These are phyloP conservation scores for Kwoniella bestiolae DNA, from an alignment of 768 basidiomycete genomes.

Conservation along the genomic window DNA sequence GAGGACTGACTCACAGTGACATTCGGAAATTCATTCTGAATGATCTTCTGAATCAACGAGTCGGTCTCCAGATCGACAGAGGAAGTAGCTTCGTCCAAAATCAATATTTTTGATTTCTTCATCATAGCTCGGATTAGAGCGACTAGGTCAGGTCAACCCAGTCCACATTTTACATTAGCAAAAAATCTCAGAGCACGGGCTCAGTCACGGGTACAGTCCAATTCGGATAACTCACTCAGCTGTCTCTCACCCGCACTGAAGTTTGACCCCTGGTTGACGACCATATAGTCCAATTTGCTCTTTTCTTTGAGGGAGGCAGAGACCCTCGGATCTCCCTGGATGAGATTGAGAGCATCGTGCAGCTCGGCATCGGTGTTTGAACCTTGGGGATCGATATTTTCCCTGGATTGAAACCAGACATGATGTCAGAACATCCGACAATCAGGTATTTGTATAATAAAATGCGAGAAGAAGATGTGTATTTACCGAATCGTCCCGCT, in stretches of 20 bases:
- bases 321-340: constrained; percentile 58
- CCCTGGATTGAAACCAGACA: constrained; percentile 45
- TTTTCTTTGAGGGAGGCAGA: constrained; percentile 63
- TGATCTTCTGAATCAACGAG: constrained; percentile 66
- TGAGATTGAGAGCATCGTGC: constrained; percentile 67
- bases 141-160: constrained; percentile 45
- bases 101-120: constrained; percentile 66
- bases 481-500: constrained; percentile 41
- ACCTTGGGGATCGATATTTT: constrained; percentile 65
- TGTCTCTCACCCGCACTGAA: constrained; percentile 72
- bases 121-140: constrained; percentile 68
- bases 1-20: constrained; percentile 30
- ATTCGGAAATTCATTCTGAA: constrained; percentile 64
- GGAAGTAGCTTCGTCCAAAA: constrained; percentile 63
- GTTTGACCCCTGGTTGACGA: constrained; percentile 70
- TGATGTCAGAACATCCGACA: too few species aligned
- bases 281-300: constrained; percentile 67
- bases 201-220: too few species aligned
- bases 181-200: too few species aligned
- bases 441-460: too few species aligned
- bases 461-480: background rate
- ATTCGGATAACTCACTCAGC: constrained; percentile 57
- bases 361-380: constrained; percentile 67
- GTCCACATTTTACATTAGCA: too few species aligned
- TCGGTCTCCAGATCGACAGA: constrained; percentile 66